Percentiles rank a stretch among this genome's conserved stretches.
These are phyloP conservation scores for Lonicera japonica DNA, from an alignment of 129 eudicot genomes.

Conservation along the genomic window DNA sequence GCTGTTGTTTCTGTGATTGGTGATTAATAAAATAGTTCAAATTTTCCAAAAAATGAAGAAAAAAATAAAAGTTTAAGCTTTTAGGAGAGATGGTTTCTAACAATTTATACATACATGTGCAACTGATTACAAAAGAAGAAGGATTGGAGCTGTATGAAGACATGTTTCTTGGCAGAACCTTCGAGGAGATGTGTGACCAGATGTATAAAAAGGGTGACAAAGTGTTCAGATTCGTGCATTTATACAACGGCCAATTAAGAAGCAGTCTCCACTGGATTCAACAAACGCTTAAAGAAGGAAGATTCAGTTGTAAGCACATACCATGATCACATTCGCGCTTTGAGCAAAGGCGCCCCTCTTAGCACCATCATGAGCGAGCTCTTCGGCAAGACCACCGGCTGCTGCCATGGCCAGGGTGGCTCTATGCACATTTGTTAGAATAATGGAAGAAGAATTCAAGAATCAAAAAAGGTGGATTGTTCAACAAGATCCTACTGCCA, in stretches of 20 bases:
- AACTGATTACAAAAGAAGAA: constrained; percentile 62
- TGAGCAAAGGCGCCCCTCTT: constrained; percentile 72
- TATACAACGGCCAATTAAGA: constrained; percentile 79
- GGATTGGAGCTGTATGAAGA: constrained; percentile 65
- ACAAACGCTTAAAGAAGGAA: constrained; percentile 52
- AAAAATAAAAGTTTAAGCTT: too few relatives aligned
- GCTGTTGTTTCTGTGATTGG: too few relatives aligned
- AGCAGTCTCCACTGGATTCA: constrained; percentile 76
- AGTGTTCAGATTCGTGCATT: constrained; percentile 70
- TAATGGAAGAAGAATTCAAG: too few relatives aligned
- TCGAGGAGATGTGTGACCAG: constrained; percentile 78
- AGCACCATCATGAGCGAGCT: constrained; percentile 71
- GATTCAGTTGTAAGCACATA: constrained; percentile 64
- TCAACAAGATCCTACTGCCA: too few relatives aligned
- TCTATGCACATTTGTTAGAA: constrained; percentile 90
- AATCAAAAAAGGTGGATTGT: too few relatives aligned
- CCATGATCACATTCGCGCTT: constrained; percentile 66
- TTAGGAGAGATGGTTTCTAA: too few relatives aligned
- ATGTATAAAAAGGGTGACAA: constrained; percentile 78
- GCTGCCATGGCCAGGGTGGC: constrained; percentile 79
- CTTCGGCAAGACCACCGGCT: constrained; percentile 69
- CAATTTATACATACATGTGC: too few relatives aligned
- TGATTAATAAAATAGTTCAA: too few relatives aligned
- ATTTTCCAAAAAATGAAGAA: too few relatives aligned
- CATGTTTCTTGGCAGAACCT: constrained; percentile 58